These are phyloP conservation scores for Pythium rishiriense DNA, from an alignment of 352 stramenopile species.

Conservation along the genomic window DNA sequence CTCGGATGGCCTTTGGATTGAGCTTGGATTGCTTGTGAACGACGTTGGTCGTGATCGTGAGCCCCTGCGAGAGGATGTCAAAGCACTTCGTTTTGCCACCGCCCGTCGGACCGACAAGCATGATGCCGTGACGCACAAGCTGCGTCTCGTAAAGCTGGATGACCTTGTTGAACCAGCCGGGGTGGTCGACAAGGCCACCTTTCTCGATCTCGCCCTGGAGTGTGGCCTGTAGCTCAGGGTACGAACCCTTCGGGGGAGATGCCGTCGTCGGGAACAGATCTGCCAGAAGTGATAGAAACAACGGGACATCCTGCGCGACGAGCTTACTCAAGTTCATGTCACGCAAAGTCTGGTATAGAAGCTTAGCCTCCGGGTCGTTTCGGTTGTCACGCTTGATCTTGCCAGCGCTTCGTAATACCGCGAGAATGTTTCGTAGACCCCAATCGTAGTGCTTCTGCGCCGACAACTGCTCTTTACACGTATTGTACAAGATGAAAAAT, in stretches of 20 bases:
- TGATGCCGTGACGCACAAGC: conserved; percentile 97
- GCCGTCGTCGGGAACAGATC: conserved; percentile 96
- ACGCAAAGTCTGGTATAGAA: conserved; percentile 89
- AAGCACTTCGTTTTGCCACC: conserved; percentile 98
- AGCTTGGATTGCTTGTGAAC: conserved; percentile 96
- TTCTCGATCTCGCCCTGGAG: conserved; percentile 90
- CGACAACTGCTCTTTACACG: conserved; percentile 91
- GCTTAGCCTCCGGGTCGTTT: conserved; percentile 85
- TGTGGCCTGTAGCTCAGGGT: conserved; percentile 93
- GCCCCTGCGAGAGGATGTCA: conserved; percentile 91
- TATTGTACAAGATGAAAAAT: conserved; percentile 92
- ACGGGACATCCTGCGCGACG: conserved; percentile 96
- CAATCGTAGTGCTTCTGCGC: conserved; percentile 94
- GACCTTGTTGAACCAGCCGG: conserved; percentile 94
- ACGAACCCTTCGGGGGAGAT: conserved; percentile 93
- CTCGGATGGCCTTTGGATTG: conserved; percentile 97
- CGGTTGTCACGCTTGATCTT: conserved; percentile 91
- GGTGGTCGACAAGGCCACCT: conserved; percentile 87
- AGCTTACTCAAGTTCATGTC: conserved; percentile 99
- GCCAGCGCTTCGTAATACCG: conserved; percentile 85
- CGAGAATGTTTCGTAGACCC: conserved; percentile 90
- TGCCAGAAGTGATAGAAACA: conserved; percentile 96
- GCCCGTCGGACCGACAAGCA: conserved; percentile 97
- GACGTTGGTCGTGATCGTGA: conserved; percentile 92
- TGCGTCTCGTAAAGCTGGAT: conserved; percentile 98